Percentiles rank a stretch among this genome's conserved stretches.
Conservation (phyloP, 768 basidiomycete species). For the Tephrocybe sp. region DNA sequence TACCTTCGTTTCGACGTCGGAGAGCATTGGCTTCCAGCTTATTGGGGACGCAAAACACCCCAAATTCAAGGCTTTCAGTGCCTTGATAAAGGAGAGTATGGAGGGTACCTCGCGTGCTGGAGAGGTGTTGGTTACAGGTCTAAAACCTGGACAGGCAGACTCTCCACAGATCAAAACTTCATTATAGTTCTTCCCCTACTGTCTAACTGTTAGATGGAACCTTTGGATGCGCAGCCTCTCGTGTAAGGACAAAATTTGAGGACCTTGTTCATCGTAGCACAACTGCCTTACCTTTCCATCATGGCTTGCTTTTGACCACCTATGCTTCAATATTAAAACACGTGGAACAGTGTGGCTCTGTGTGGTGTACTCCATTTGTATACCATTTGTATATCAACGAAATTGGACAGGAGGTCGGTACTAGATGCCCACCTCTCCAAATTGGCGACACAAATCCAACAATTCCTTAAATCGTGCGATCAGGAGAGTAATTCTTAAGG, state of each 20-base stretch:
- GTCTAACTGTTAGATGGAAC: background rate
- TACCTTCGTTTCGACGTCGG: constrained; percentile 17
- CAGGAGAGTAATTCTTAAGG: background rate
- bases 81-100: constrained; percentile 20
- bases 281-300: too few relatives aligned
- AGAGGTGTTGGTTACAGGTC: constrained; percentile 14
- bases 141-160: background rate
- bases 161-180: constrained; percentile 5
- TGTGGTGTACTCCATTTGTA: too few relatives aligned
- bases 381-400: too few relatives aligned
- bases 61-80: constrained; percentile 21
- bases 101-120: constrained; percentile 19
- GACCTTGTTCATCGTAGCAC: too few relatives aligned
- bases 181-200: background rate
- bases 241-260: too few relatives aligned
- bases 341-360: too few relatives aligned
- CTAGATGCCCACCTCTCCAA: constrained; percentile 12
- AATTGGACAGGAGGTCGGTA: background rate
- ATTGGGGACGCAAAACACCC: constrained; percentile 19
- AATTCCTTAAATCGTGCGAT: constrained; percentile 11
- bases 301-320: too few relatives aligned
- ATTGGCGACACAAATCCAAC: constrained; percentile 15
- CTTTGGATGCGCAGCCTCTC: background rate
- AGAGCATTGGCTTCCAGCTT: constrained; percentile 23
- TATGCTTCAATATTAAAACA: too few relatives aligned